Conservation (phyloP, 192 early-diverging fungal genomes). For the Dissophora ornata region DNA sequence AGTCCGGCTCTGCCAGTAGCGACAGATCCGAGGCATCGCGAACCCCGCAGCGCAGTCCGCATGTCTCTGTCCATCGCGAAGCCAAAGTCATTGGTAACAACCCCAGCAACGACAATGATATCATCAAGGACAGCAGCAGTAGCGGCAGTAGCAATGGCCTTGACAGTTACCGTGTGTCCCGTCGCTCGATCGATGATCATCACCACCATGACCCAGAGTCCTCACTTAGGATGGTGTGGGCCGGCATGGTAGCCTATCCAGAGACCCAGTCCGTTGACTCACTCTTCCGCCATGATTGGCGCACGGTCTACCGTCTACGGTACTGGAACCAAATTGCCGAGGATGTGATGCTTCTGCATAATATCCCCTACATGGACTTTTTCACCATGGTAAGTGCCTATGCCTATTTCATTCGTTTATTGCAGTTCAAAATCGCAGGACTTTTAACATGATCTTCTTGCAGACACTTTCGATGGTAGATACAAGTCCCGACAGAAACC, state of each 20-base stretch:
- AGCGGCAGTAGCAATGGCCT: neutral
- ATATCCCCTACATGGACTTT: constrained; percentile 44
- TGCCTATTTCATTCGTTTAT: neutral
- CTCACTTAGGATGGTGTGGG: constrained; percentile 16
- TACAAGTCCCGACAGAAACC: constrained; percentile 35
- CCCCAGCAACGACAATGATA: too few relatives aligned
- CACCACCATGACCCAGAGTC: neutral
- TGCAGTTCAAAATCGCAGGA: too few relatives aligned
- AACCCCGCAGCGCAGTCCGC: too few relatives aligned
- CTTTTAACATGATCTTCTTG: too few relatives aligned
- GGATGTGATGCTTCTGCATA: constrained; percentile 41
- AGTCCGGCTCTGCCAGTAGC: too few relatives aligned
- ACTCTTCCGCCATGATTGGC: constrained; percentile 28
- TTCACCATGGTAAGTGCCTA: constrained; percentile 36
- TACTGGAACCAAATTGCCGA: constrained; percentile 52
- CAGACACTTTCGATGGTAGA: constrained; percentile 49
- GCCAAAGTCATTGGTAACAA: too few relatives aligned
- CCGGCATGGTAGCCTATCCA: constrained; percentile 35
- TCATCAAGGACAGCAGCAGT: too few relatives aligned
- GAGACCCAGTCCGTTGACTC: constrained; percentile 17
- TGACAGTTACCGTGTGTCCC: too few relatives aligned
- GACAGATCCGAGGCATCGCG: too few relatives aligned
- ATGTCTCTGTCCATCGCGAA: too few relatives aligned
- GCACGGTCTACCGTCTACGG: constrained; percentile 37
- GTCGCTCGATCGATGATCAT: neutral